Evolutionary conservation across 352 stramenopile species (phyloP).

Genomic region (Phytophthora colocasiae): DNA sequence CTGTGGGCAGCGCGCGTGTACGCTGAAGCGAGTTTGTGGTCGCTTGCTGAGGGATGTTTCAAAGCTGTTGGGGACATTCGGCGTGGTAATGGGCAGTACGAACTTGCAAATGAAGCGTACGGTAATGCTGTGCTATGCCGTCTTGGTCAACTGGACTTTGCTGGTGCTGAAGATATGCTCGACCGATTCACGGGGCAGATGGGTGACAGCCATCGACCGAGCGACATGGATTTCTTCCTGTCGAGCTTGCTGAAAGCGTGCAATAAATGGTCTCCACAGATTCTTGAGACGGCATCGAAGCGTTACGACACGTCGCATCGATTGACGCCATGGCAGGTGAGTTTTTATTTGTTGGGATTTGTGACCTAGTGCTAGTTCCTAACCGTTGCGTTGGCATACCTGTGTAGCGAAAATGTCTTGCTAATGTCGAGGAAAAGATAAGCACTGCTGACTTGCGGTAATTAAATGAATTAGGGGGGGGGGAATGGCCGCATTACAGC

Average conservation of each 20-base stretch:
- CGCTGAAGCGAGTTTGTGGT: conserved; percentile 60
- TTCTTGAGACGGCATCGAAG: conserved; percentile 57
- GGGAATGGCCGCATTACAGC: neutral
- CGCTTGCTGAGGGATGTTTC: conserved; percentile 61
- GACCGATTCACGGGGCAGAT: conserved; percentile 47
- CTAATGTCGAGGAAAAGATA: conserved; percentile 62
- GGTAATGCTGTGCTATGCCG: conserved; percentile 68
- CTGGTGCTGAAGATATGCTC: conserved; percentile 60
- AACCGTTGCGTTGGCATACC: conserved; percentile 1
- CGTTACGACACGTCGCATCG: conserved; percentile 52
- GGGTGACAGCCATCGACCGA: conserved; percentile 39
- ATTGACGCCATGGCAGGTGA: conserved; percentile 74
- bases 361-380: neutral
- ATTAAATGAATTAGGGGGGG: conserved; percentile 23
- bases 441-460: conserved; percentile 61
- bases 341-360: neutral
- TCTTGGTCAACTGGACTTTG: conserved; percentile 63
- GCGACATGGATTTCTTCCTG: conserved; percentile 65
- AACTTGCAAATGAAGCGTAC: conserved; percentile 62
- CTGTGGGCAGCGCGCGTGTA: conserved; percentile 60
- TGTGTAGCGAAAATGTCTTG: conserved; percentile 59
- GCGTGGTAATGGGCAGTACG: conserved; percentile 38
- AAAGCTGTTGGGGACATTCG: conserved; percentile 61
- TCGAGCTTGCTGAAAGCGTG: conserved; percentile 63
- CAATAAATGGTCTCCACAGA: conserved; percentile 61